phyloP scores from a whole-genome alignment of 1,139 yeast species.

The Zygotorulaspora mrakii region DNA sequence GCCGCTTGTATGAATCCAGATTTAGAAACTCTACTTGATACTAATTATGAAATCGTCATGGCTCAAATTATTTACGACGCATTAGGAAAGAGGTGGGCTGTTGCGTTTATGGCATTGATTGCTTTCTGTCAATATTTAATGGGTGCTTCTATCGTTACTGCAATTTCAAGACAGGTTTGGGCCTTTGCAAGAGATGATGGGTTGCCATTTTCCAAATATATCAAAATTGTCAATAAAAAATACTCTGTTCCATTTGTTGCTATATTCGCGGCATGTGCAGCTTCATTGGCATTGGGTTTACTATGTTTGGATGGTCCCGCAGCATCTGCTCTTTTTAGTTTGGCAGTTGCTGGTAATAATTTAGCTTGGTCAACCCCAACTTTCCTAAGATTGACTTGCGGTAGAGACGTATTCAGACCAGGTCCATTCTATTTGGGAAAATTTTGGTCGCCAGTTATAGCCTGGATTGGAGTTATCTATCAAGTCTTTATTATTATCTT shows the following conservation, averaged over 20 bases:
- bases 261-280: conserved; percentile 49
- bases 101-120: conserved; percentile 58
- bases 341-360: conserved; percentile 59
- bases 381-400: conserved; percentile 46
- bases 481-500: conserved; percentile 43
- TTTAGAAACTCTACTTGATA: conserved; percentile 42
- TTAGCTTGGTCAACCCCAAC: conserved; percentile 60
- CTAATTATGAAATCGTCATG: conserved; percentile 52
- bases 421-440: conserved; percentile 64
- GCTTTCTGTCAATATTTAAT: conserved; percentile 61
- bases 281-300: conserved; percentile 51
- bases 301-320: conserved; percentile 59
- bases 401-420: conserved; percentile 51
- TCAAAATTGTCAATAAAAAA: conserved; percentile 51
- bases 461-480: conserved; percentile 39
- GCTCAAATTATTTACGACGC: conserved; percentile 66
- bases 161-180: conserved; percentile 51
- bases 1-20: conserved; percentile 56
- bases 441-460: conserved; percentile 43
- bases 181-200: conserved; percentile 54
- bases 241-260: conserved; percentile 59
- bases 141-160: conserved; percentile 57
- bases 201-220: conserved; percentile 44
- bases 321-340: conserved; percentile 55
- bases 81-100: conserved; percentile 66